phyloP scores from a whole-genome alignment of 176 grass and related monocot genomes.

The Cenchrus purpureus region DNA sequence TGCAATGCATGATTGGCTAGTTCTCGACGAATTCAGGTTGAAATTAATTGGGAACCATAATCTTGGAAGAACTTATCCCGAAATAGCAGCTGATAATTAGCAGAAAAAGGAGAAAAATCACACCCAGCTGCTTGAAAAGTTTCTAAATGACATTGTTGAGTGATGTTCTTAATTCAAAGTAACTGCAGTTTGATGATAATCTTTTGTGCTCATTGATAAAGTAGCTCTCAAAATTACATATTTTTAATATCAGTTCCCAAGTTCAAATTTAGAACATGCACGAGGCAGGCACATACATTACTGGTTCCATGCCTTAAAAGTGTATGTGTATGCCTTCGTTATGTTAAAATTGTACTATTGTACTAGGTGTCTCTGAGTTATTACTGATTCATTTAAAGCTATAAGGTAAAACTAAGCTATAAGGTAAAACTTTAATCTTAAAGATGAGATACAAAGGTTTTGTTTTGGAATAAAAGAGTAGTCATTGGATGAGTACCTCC shows the following conservation, averaged over 20 bases:
- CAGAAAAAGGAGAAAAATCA: not conserved
- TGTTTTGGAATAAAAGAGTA: not conserved
- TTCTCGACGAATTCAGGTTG: not conserved
- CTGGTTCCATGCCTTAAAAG: not conserved
- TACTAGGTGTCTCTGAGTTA: not conserved
- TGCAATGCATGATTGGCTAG: not conserved
- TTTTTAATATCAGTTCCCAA: not conserved
- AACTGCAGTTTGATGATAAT: not conserved
- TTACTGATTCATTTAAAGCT: not conserved
- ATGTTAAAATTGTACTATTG: not conserved
- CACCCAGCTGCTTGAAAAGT: not conserved
- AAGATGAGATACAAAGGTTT: not conserved
- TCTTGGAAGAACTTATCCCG: not conserved
- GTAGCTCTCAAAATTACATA: not conserved
- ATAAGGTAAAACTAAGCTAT: no score
- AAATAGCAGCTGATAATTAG: not conserved
- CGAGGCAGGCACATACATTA: not conserved
- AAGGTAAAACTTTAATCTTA: not conserved
- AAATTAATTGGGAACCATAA: not conserved
- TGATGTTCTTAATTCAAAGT: not conserved
- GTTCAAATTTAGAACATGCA: not conserved
- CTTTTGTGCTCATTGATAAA: not conserved
- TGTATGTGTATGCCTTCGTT: not conserved
- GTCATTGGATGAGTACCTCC: not conserved
- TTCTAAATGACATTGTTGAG: slow-evolving; percentile 7